Percentiles rank a stretch among this genome's conserved stretches.
Conservation (phyloP, 495 filamentous ascomycete species). For the Physcia stellaris region DNA sequence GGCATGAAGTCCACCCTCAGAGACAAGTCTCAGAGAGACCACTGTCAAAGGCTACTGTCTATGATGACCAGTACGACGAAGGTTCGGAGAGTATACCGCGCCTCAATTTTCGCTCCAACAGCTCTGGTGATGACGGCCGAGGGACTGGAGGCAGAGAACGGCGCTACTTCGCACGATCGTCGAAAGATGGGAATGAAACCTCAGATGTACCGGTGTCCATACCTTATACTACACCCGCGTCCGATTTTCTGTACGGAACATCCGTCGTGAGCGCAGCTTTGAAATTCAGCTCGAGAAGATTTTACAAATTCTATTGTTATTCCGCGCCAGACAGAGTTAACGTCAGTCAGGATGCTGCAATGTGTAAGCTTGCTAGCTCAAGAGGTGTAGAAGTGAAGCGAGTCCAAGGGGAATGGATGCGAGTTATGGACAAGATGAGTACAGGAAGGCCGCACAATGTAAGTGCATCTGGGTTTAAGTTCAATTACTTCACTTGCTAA, state of each 20-base stretch:
- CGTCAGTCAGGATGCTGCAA: conserved; percentile 21
- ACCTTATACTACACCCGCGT: conserved; percentile 71
- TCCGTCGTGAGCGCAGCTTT: conserved; percentile 74
- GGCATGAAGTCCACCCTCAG: too few relatives aligned
- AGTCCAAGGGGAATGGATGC: conserved; percentile 36
- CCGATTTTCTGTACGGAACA: conserved; percentile 81
- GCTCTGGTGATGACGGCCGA: background rate
- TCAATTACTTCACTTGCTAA: background rate
- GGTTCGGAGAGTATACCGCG: too few relatives aligned
- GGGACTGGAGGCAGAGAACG: background rate
- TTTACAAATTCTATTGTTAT: conserved; percentile 79
- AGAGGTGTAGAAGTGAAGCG: conserved; percentile 41
- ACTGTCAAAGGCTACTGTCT: too few relatives aligned
- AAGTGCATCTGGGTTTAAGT: background rate
- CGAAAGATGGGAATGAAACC: too few relatives aligned
- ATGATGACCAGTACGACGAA: too few relatives aligned
- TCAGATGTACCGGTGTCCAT: conserved; percentile 38
- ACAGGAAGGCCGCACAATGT: conserved; percentile 75
- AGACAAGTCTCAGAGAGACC: too few relatives aligned
- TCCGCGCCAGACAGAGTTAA: conserved; percentile 35
- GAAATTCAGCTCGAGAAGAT: conserved; percentile 46
- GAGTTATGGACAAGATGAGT: conserved; percentile 71
- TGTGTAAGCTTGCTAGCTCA: conserved; percentile 46
- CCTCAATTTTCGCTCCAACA: too few relatives aligned
- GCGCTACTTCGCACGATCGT: too few relatives aligned